phyloP scores from a whole-genome alignment of 2,329 filamentous ascomycete species.

The Fusarium sp. region DNA sequence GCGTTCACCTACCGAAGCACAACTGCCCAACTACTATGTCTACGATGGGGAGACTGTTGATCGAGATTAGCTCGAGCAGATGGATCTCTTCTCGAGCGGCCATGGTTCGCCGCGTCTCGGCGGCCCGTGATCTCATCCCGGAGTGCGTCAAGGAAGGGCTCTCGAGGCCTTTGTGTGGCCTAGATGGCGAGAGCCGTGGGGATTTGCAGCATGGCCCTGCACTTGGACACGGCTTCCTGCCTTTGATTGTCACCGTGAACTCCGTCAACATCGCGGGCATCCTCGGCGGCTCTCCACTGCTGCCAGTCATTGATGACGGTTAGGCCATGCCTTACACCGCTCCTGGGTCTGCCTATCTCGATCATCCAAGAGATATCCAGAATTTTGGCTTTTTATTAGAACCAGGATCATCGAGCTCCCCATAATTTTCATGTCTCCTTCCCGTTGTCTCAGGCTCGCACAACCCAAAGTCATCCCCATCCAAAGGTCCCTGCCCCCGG shows the following conservation, averaged over 20 bases:
- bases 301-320: constrained; percentile 20
- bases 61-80: constrained; percentile 30
- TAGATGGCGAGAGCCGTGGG: constrained; percentile 41
- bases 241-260: constrained; percentile 39
- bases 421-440: constrained; percentile 53
- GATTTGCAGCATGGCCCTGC: constrained; percentile 41
- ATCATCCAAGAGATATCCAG: constrained; percentile 28
- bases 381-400: constrained; percentile 38
- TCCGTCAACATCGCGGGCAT: constrained; percentile 25
- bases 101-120: constrained; percentile 30
- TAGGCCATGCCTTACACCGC: constrained; percentile 31
- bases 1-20: constrained; percentile 16
- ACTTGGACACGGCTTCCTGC: constrained; percentile 48
- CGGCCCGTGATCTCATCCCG: constrained; percentile 39
- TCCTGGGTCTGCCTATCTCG: constrained; percentile 23
- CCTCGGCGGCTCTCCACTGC: constrained; percentile 26
- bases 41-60: constrained; percentile 16
- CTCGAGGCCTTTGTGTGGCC: constrained; percentile 45
- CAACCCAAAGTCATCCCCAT: constrained; percentile 50
- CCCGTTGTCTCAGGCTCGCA: constrained; percentile 59
- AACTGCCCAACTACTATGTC: constrained; percentile 4
- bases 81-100: constrained; percentile 24
- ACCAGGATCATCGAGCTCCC: constrained; percentile 48
- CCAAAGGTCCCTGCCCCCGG: constrained; percentile 44
- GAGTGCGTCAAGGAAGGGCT: constrained; percentile 30